Evolutionary conservation across 306 rosid genomes (phyloP).

Genomic region (Boehmeria nivea): DNA sequence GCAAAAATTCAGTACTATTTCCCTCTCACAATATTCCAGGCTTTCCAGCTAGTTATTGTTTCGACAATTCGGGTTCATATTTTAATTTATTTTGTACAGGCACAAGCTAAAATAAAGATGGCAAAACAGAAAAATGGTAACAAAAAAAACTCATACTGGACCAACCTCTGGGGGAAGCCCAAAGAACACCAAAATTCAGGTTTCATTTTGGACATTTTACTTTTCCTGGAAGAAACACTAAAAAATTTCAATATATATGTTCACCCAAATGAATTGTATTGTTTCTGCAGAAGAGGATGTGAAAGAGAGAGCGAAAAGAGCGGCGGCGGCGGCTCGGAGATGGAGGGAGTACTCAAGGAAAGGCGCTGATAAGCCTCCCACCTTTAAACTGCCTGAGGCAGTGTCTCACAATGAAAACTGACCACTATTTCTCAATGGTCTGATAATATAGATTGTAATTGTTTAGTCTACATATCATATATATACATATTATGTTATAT

Average conservation of each 20-base stretch:
- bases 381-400: constrained; percentile 78
- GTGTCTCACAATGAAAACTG: constrained; percentile 44
- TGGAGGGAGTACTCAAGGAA: constrained; percentile 97
- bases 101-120: constrained; percentile 70
- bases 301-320: constrained; percentile 66
- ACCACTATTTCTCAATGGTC: constrained; percentile 16
- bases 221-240: background rate
- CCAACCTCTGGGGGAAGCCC: constrained; percentile 63
- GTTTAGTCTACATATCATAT: background rate
- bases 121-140: constrained; percentile 58
- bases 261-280: background rate
- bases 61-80: no score
- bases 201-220: background rate
- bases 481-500: background rate
- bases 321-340: constrained; percentile 85
- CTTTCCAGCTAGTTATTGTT: no score
- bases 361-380: constrained; percentile 74
- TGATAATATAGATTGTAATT: background rate
- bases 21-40: no score
- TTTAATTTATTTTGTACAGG: constrained; percentile 29
- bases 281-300: constrained; percentile 59
- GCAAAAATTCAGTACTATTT: constrained; percentile 8
- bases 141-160: constrained; percentile 57
- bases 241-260: background rate
- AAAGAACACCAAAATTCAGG: constrained; percentile 62